Conservation (phyloP, 208 protist species). For the Crithidia mellificae region DNA sequence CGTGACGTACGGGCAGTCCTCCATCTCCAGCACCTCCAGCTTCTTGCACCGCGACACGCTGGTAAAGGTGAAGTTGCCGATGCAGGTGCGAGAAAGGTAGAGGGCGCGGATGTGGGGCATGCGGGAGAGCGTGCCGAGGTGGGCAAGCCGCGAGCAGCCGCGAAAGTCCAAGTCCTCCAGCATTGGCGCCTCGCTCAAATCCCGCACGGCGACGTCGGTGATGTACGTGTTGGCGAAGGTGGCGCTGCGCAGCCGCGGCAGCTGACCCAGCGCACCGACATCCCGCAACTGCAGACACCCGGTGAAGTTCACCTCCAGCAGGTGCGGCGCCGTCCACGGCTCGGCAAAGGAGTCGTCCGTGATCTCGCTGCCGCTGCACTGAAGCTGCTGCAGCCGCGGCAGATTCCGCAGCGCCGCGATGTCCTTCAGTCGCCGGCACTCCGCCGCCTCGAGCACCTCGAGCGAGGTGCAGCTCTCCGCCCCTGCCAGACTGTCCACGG, state of each 20-base stretch:
- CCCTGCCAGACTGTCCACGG: background rate
- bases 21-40: conserved; percentile 47
- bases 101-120: conserved; percentile 40
- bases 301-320: conserved; percentile 29
- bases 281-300: conserved; percentile 17
- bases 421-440: conserved; percentile 16
- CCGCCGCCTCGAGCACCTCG: conserved; percentile 26
- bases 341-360: conserved; percentile 20
- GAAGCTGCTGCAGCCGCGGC: conserved; percentile 31
- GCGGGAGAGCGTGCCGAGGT: conserved; percentile 37
- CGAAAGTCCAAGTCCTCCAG: conserved; percentile 40
- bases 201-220: conserved; percentile 20
- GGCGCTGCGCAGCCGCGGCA: conserved; percentile 25
- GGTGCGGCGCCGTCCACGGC: conserved; percentile 32
- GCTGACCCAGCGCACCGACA: conserved; percentile 5
- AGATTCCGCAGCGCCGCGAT: conserved; percentile 14
- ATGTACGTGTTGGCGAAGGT: conserved; percentile 29
- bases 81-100: conserved; percentile 44
- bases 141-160: conserved; percentile 36
- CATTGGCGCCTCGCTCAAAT: conserved; percentile 20
- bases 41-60: conserved; percentile 40
- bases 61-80: conserved; percentile 49
- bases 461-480: conserved; percentile 5
- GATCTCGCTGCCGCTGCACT: conserved; percentile 17
- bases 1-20: conserved; percentile 40